Conservation (phyloP, 768 basidiomycete genomes). For the Mycena sanguinolenta region DNA sequence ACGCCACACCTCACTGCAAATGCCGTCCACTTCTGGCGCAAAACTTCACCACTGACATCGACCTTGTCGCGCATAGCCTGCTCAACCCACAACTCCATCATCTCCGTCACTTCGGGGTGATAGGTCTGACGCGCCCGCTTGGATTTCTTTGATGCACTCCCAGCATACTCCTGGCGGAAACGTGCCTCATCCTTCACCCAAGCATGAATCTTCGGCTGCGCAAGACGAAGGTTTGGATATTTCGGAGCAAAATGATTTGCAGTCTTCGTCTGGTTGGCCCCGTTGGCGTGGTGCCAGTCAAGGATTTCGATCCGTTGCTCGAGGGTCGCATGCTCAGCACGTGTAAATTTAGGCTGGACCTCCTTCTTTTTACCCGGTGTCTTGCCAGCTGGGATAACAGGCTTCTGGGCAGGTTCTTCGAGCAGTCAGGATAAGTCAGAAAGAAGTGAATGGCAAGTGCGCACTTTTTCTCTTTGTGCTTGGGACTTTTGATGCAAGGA, state of each 20-base stretch:
- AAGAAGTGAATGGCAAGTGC: too few relatives aligned
- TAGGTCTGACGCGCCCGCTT: slow-evolving; percentile 46
- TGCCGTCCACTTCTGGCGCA: slow-evolving; percentile 48
- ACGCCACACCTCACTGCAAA: slow-evolving; percentile 51
- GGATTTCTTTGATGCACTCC: slow-evolving; percentile 13
- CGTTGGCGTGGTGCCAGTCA: slow-evolving; percentile 44
- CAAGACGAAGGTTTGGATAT: slow-evolving; percentile 46
- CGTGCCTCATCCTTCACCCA: slow-evolving; percentile 47
- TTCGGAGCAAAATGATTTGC: slow-evolving; percentile 39
- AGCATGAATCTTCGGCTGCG: slow-evolving; percentile 41
- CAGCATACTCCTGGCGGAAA: slow-evolving; percentile 39
- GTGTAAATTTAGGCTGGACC: slow-evolving; percentile 11
- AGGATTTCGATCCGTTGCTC: slow-evolving; percentile 45
- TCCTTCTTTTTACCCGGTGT: background rate
- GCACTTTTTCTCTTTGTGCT: too few relatives aligned
- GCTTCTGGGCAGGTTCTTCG: too few relatives aligned
- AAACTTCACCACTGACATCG: slow-evolving; percentile 48
- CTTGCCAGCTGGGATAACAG: too few relatives aligned
- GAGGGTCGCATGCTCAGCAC: slow-evolving; percentile 41
- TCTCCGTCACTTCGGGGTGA: too few relatives aligned
- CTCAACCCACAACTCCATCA: slow-evolving; percentile 51
- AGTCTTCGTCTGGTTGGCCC: slow-evolving; percentile 41
- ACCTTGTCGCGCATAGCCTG: slow-evolving; percentile 49
- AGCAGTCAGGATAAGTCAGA: too few relatives aligned
- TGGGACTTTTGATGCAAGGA: too few relatives aligned